phyloP scores from a whole-genome alignment of 176 grass and related monocot genomes.

The Carex cristatella region DNA sequence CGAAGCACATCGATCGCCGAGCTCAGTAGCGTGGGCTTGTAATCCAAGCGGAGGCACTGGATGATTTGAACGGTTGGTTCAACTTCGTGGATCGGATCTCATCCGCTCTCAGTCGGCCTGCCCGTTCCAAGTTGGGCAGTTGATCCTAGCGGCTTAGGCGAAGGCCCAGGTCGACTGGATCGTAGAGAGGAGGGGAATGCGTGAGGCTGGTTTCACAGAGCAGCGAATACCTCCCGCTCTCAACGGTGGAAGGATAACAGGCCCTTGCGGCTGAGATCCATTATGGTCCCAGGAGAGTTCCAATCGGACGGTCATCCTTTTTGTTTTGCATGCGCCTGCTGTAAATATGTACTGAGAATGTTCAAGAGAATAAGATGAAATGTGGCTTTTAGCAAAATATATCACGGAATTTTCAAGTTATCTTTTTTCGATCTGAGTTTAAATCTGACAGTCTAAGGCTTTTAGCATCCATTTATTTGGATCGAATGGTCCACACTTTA shows the following conservation, averaged over 20 bases:
- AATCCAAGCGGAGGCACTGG: neutral
- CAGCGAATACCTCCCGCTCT: constrained; percentile 26
- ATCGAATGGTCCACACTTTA: too few relatives aligned
- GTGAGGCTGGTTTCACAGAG: constrained; percentile 43
- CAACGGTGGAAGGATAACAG: constrained; percentile 30
- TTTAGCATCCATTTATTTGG: too few relatives aligned
- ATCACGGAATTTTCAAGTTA: too few relatives aligned
- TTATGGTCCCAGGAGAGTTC: neutral
- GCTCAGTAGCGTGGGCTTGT: neutral
- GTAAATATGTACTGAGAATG: too few relatives aligned
- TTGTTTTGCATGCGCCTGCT: neutral
- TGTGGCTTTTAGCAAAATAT: too few relatives aligned
- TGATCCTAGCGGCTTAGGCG: neutral
- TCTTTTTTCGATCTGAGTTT: too few relatives aligned
- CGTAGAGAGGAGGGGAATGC: constrained; percentile 26
- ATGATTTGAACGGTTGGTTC: neutral
- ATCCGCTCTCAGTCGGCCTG: neutral
- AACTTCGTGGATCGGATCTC: neutral
- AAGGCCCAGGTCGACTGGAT: neutral
- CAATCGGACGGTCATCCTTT: neutral
- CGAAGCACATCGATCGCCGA: neutral
- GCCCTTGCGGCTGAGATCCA: neutral
- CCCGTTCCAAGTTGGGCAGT: neutral
- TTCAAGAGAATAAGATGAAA: too few relatives aligned
- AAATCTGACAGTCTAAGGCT: too few relatives aligned